A percentile compares a stretch with the other conserved stretches of the same genome.
These are phyloP conservation scores for Sugiyamaella chiloensis DNA, from an alignment of 805 yeast genomes.

Conservation along the genomic window DNA sequence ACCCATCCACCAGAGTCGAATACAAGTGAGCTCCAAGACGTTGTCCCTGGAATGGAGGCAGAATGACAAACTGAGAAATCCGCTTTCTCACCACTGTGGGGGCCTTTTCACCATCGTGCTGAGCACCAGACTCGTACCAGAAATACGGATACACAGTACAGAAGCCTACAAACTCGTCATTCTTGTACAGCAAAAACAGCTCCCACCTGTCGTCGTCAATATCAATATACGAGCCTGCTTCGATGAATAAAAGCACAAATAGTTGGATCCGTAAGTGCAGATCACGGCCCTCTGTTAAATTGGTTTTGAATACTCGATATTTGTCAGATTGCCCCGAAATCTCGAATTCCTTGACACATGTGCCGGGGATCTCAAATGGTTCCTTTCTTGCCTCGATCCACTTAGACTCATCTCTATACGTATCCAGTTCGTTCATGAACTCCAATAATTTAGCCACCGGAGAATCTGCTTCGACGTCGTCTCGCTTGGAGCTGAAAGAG, in stretches of 20 bases:
- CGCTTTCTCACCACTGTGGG: constrained; percentile 51
- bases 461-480: constrained; percentile 58
- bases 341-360: constrained; percentile 2
- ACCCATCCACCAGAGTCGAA: constrained; percentile 48
- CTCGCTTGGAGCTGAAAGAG: constrained; percentile 51
- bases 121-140: constrained; percentile 56
- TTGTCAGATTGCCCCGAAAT: constrained; percentile 27
- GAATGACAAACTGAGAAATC: constrained; percentile 79
- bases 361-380: constrained; percentile 41
- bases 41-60: constrained; percentile 79
- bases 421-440: constrained; percentile 56
- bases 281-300: constrained; percentile 46
- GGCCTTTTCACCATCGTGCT: constrained; percentile 42
- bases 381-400: constrained; percentile 60
- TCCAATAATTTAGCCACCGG: constrained; percentile 42
- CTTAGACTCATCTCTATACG: constrained; percentile 57
- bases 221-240: constrained; percentile 90
- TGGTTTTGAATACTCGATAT: constrained; percentile 52
- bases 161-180: constrained; percentile 62
- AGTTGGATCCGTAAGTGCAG: constrained; percentile 72
- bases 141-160: constrained; percentile 82
- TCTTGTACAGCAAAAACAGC: constrained; percentile 52
- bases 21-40: constrained; percentile 69
- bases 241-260: constrained; percentile 79
- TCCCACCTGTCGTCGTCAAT: constrained; percentile 77